Percentiles rank a stretch among this genome's conserved stretches.
Conservation (phyloP, 345 rosid species). For the Physaria fendleri region DNA sequence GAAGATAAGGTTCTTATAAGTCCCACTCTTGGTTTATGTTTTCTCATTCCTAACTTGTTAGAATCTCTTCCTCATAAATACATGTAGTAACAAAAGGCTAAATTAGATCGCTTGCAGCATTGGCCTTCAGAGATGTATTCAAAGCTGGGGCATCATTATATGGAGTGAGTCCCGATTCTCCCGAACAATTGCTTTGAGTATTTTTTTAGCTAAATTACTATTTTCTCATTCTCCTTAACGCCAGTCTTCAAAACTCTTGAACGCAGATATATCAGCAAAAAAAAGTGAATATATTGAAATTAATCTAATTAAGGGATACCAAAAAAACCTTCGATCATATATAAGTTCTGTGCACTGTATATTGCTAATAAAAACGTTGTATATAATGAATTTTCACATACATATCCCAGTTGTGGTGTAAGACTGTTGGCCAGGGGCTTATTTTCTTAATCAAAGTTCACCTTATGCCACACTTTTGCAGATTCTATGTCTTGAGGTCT, state of each 20-base stretch:
- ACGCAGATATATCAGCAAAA: neutral
- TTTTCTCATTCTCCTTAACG: neutral
- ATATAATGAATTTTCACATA: neutral
- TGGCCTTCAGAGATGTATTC: constrained; percentile 78
- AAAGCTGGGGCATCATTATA: constrained; percentile 91
- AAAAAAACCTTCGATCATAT: neutral
- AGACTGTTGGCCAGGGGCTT: neutral
- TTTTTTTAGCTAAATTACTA: neutral
- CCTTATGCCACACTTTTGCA: too few relatives aligned
- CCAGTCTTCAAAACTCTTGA: neutral
- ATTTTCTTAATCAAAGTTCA: neutral
- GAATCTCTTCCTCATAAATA: neutral
- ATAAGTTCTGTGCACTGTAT: neutral
- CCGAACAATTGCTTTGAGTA: too few relatives aligned
- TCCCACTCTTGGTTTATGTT: neutral
- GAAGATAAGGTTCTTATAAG: constrained; percentile 71
- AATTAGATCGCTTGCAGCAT: constrained; percentile 64
- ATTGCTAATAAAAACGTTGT: neutral
- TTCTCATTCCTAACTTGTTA: neutral
- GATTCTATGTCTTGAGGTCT: too few relatives aligned
- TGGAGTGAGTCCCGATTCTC: too few relatives aligned
- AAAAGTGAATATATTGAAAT: neutral
- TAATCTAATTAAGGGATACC: neutral
- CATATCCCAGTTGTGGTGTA: neutral
- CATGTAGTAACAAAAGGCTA: neutral